phyloP scores from a whole-genome alignment of 1,139 yeast species.

The Taiozyma onychis region DNA sequence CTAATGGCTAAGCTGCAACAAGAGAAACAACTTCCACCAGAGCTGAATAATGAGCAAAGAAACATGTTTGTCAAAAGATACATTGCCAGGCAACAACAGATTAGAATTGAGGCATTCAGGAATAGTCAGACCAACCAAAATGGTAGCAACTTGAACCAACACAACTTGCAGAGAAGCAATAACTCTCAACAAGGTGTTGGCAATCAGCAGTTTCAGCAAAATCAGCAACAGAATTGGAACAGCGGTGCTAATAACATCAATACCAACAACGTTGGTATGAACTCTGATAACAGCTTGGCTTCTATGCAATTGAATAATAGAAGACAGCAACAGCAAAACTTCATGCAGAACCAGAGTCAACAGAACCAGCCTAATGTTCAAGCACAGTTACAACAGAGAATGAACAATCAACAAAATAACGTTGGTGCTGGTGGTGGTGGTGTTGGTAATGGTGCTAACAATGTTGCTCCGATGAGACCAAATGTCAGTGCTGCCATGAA shows the following conservation, averaged over 20 bases:
- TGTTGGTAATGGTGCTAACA: neutral
- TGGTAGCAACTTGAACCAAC: slow-evolving; percentile 15
- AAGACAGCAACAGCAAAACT: slow-evolving; percentile 13
- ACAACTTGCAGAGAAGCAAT: slow-evolving; percentile 9
- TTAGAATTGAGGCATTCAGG: slow-evolving; percentile 10
- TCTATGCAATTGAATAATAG: slow-evolving; percentile 18
- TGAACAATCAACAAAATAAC: slow-evolving; percentile 8
- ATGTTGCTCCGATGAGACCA: neutral
- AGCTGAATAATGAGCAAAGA: slow-evolving; percentile 20
- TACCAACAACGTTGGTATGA: neutral
- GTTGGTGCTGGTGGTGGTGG: neutral
- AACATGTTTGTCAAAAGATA: slow-evolving; percentile 18
- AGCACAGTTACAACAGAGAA: slow-evolving; percentile 9
- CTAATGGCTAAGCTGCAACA: slow-evolving; percentile 32
- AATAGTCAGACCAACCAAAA: slow-evolving; percentile 16
- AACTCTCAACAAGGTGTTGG: slow-evolving; percentile 10
- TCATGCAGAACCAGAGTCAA: slow-evolving; percentile 5
- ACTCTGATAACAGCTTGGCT: neutral
- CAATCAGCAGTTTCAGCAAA: slow-evolving; percentile 19
- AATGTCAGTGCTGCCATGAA: slow-evolving; percentile 4
- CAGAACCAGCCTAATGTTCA: neutral
- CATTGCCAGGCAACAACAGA: slow-evolving; percentile 21
- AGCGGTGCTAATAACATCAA: slow-evolving; percentile 8
- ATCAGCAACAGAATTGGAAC: slow-evolving; percentile 16
- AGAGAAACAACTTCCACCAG: slow-evolving; percentile 27